These are phyloP conservation scores for Tulasnella calospora DNA, from an alignment of 768 basidiomycete genomes.

Conservation along the genomic window DNA sequence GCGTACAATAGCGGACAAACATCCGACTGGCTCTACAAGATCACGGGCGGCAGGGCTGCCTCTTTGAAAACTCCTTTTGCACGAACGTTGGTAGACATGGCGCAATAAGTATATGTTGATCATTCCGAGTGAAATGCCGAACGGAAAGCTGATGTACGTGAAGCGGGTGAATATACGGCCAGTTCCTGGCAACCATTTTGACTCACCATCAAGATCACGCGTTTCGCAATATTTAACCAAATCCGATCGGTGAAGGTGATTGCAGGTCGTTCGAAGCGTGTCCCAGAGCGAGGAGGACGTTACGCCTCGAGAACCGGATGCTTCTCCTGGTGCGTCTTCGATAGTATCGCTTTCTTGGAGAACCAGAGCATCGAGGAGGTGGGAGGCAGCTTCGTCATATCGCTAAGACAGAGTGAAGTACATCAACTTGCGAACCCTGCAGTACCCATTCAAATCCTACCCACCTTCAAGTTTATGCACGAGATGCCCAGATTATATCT, in stretches of 20 bases:
- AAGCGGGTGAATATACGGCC: neutral
- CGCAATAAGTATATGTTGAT: neutral
- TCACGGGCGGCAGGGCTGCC: neutral
- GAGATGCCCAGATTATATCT: slow-evolving; percentile 95
- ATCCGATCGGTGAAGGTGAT: slow-evolving; percentile 75
- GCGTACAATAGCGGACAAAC: neutral
- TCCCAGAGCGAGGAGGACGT: slow-evolving; percentile 82
- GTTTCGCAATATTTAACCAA: slow-evolving; percentile 67
- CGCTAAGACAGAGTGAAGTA: slow-evolving; percentile 44
- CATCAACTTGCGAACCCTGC: neutral
- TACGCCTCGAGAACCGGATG: slow-evolving; percentile 55
- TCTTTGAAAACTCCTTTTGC: neutral
- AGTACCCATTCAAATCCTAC: slow-evolving; percentile 30
- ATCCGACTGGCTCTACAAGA: neutral
- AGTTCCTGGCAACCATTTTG: neutral
- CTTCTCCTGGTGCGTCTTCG: slow-evolving; percentile 46
- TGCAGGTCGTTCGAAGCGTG: slow-evolving; percentile 72
- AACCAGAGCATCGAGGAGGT: slow-evolving; percentile 82
- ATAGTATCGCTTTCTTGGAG: slow-evolving; percentile 79
- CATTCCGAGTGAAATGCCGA: slow-evolving; percentile 16
- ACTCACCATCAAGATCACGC: slow-evolving; percentile 61
- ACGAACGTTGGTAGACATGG: neutral
- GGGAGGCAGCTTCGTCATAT: slow-evolving; percentile 79
- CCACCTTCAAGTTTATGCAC: slow-evolving; percentile 76
- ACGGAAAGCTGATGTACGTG: slow-evolving; percentile 24